phyloP scores from a whole-genome alignment of 768 basidiomycete genomes.

The Mycena olivaceomarginata region DNA sequence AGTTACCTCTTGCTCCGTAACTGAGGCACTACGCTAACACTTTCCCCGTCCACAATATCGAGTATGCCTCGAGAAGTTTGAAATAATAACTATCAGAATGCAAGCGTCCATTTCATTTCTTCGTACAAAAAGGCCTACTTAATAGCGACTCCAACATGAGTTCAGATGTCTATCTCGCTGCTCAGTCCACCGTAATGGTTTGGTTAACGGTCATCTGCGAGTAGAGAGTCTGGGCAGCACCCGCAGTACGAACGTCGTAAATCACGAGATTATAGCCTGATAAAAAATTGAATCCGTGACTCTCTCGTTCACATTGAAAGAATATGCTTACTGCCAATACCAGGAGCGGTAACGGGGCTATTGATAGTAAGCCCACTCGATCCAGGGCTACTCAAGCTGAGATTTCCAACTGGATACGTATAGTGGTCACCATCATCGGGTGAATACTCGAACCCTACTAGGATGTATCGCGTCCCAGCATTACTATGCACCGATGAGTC shows the following conservation, averaged over 20 bases:
- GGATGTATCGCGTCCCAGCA: constrained; percentile 30
- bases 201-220: constrained; percentile 30
- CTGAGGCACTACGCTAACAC: constrained; percentile 26
- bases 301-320: constrained; percentile 26
- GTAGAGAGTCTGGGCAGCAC: constrained; percentile 27
- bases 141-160: no score
- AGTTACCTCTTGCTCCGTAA: constrained; percentile 24
- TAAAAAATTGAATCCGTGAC: constrained; percentile 27
- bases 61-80: not conserved
- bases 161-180: not conserved
- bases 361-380: constrained; percentile 28
- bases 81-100: no score
- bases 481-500: constrained; percentile 16
- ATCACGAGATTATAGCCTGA: constrained; percentile 33
- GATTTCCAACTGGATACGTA: not conserved
- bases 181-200: constrained; percentile 28
- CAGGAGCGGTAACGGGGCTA: constrained; percentile 29
- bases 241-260: constrained; percentile 33
- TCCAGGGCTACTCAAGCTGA: constrained; percentile 29
- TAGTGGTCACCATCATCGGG: constrained; percentile 30
- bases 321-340: constrained; percentile 28
- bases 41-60: not conserved
- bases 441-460: constrained; percentile 28
- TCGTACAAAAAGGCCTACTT: no score
- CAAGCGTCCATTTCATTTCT: no score